Evolutionary conservation across 495 filamentous ascomycete genomes (phyloP).

Genomic region (Penicillium diatomitis): DNA sequence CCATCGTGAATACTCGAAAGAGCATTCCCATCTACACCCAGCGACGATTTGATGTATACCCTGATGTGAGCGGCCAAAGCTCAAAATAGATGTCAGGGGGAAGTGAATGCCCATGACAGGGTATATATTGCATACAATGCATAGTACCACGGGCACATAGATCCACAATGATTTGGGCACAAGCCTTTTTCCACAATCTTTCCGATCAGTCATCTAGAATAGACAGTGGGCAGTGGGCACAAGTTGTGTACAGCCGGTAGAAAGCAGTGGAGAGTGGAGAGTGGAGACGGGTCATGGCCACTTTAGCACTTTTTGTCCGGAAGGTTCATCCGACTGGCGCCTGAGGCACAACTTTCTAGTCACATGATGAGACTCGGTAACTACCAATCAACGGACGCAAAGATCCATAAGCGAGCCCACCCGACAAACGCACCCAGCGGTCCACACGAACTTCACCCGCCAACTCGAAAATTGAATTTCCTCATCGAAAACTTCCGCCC

Average conservation of each 20-base stretch:
- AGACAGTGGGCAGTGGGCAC: too few relatives aligned
- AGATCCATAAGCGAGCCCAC: conserved; percentile 37
- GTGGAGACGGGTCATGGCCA: neutral
- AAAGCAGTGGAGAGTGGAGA: too few relatives aligned
- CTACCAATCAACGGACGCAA: conserved; percentile 7
- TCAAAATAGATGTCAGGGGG: conserved; percentile 3
- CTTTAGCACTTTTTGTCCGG: neutral
- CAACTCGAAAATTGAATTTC: conserved; percentile 27
- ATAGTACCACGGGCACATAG: too few relatives aligned
- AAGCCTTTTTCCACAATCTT: too few relatives aligned
- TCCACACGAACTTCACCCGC: conserved; percentile 17
- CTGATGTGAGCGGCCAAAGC: conserved; percentile 58
- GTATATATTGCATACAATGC: neutral
- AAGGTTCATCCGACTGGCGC: neutral
- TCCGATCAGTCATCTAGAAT: too few relatives aligned
- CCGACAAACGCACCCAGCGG: neutral
- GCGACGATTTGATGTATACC: conserved; percentile 91
- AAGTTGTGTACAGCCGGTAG: too few relatives aligned
- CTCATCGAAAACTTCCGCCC: conserved; percentile 36
- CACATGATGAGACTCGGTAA: neutral
- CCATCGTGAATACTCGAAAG: conserved; percentile 68
- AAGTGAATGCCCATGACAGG: neutral
- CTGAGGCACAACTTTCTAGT: neutral
- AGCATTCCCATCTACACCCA: conserved; percentile 79
- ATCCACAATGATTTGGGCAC: too few relatives aligned